A percentile compares a stretch with the other conserved stretches of the same genome.
These are phyloP conservation scores for Tylopilus balloui DNA, from an alignment of 768 basidiomycete genomes.

Conservation along the genomic window DNA sequence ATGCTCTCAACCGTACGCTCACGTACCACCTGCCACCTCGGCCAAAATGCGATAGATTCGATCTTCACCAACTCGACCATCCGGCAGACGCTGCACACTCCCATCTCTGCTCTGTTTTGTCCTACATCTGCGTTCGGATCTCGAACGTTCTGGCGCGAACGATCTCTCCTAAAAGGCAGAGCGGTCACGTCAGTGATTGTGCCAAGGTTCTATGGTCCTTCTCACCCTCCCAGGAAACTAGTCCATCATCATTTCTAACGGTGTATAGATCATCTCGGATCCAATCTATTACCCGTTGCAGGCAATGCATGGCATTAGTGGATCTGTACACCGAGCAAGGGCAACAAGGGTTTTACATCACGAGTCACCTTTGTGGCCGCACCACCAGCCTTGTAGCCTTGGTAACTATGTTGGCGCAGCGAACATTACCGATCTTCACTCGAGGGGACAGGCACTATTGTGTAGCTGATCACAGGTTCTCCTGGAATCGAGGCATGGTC, in stretches of 20 bases:
- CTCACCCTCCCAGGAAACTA: constrained; percentile 2
- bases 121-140: constrained; percentile 3
- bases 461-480: constrained; percentile 12
- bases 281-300: not conserved
- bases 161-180: not conserved
- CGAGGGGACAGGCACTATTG: not conserved
- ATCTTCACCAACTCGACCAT: constrained; percentile 3
- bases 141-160: constrained; percentile 1
- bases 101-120: not conserved
- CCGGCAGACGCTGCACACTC: constrained; percentile 1
- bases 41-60: not conserved
- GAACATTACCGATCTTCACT: constrained; percentile 11
- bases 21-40: constrained; percentile 4
- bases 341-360: constrained; percentile 1
- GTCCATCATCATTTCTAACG: constrained; percentile 1
- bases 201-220: not conserved
- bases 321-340: constrained; percentile 2
- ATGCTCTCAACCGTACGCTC: not conserved
- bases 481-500: constrained; percentile 5
- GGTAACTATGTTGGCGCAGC: constrained; percentile 2
- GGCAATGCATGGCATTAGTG: not conserved
- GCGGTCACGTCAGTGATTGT: not conserved
- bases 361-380: not conserved
- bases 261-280: not conserved
- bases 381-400: constrained; percentile 2